Evolutionary conservation across 108 stramenopile genomes (phyloP).

Genomic region (Skeletonema marinoi): DNA sequence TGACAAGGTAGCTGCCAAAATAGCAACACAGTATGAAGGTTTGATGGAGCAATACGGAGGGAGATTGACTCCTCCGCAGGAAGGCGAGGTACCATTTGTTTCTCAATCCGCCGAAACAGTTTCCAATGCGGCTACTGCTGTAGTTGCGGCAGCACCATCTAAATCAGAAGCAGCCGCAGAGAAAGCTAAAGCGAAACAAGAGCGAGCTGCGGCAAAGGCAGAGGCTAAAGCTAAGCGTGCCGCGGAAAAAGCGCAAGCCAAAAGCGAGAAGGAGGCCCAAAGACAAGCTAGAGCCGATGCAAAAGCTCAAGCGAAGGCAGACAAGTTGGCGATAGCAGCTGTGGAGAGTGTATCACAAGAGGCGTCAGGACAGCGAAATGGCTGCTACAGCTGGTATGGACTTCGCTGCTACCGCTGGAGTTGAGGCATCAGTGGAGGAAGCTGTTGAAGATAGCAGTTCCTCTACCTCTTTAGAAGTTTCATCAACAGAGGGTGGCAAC

Average conservation of each 20-base stretch:
- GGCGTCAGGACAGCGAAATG: conserved; percentile 22
- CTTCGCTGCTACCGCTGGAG: conserved; percentile 21
- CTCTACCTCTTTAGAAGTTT: neutral
- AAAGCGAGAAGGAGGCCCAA: conserved; percentile 31
- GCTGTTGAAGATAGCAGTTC: neutral
- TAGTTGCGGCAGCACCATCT: neutral
- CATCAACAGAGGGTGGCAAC: neutral
- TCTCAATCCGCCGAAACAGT: neutral
- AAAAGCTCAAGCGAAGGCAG: conserved; percentile 27
- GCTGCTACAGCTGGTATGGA: conserved; percentile 36
- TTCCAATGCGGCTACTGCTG: conserved; percentile 2
- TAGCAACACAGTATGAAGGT: conserved; percentile 42
- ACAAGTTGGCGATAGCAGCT: conserved; percentile 21
- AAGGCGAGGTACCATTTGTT: conserved; percentile 47
- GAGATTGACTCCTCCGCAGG: conserved; percentile 28
- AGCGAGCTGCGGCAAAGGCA: conserved; percentile 10
- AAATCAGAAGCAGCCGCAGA: conserved; percentile 29
- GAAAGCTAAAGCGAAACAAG: conserved; percentile 47
- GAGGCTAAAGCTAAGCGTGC: conserved; percentile 17
- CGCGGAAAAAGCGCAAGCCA: conserved; percentile 33
- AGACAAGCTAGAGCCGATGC: conserved; percentile 39
- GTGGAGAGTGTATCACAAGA: neutral
- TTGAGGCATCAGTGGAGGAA: conserved; percentile 14
- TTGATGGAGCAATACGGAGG: conserved; percentile 43
- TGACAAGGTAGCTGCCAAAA: conserved; percentile 31